Base-by-base conservation (phyloP, 2,329 filamentous ascomycete species). In the Didymosphaeria variabile region DNA sequence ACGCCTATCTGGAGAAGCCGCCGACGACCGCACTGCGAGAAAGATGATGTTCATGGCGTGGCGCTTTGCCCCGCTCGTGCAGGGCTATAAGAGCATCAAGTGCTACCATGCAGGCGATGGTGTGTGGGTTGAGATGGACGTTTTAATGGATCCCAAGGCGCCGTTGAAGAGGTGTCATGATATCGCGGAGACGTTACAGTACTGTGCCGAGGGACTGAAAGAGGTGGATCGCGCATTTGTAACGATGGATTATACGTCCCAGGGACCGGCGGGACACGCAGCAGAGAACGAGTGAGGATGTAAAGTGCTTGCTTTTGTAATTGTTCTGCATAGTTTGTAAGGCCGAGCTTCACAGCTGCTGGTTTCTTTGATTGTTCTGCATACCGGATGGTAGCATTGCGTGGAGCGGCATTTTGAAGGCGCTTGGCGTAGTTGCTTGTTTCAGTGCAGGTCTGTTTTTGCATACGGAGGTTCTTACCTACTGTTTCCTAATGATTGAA, bases 101-200 rank as follows among this genome's bases (percentile, higher is more conserved):
- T 84, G 85, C 0, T 89, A 90, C 66, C 87, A 89, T 67, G 83
- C 85, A 0, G 87, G 87, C 13, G 87, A 90, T 67, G 86, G 86
- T 7, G 80, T 89, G 1, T 89, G 87, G 81, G 86, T 87, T 0
- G 87, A 90, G 71, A 83, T 87, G 23, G 87, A 89, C 65, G 81
- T 89, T 21, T 74, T 90, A 38, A 77, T 89, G 66, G 82, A 85
- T 47, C 82, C 84, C 66, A 79, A 84, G 50, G 84, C 83, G 42
- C 83, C 79, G 53, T 67, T 89, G 55, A 81, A 81, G 47, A 80
- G 79, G 55, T 82, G 81, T 15, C 87, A 90, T 64, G 87, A 90
- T 72, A 79, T 89, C 44, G 85, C 86, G 0, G 87, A 90, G 78
- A 88, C 86, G 3, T 69, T 90, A 66, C 87, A 89, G 74, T 89